Percentiles rank a stretch among this genome's conserved stretches.
Conservation (phyloP, 2,329 filamentous ascomycete genomes). For the Triangularia verruculosa region DNA sequence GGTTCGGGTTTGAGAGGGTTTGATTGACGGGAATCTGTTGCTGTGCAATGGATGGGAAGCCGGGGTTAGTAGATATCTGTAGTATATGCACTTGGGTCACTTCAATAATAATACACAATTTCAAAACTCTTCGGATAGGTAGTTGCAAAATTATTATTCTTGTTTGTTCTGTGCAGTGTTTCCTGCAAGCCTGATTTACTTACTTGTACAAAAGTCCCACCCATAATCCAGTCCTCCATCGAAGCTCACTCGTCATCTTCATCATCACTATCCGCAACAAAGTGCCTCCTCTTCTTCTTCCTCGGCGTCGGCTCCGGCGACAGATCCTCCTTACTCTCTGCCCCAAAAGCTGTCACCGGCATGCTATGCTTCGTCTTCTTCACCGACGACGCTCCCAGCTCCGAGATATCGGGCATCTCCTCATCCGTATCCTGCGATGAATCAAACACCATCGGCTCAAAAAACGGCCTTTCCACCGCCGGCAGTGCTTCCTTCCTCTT, state of each 20-base stretch:
- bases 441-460: conserved; percentile 38
- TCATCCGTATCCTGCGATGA: conserved; percentile 39
- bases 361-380: conserved; percentile 9
- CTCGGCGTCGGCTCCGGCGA: background rate
- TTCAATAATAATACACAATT: background rate
- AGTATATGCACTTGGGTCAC: background rate
- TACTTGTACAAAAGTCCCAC: background rate
- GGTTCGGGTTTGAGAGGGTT: background rate
- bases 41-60: background rate
- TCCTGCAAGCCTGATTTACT: background rate
- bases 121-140: background rate
- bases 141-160: too few species aligned
- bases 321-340: background rate
- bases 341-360: background rate
- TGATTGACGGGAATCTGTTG: too few species aligned
- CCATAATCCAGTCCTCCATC: background rate
- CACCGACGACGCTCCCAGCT: conserved; percentile 14
- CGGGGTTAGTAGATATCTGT: background rate
- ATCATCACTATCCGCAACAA: conserved; percentile 18
- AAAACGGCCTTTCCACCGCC: conserved; percentile 34
- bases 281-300: conserved; percentile 10
- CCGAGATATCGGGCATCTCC: conserved; percentile 28
- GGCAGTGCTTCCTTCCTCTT: conserved; percentile 16
- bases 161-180: background rate
- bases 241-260: conserved; percentile 17